These are phyloP conservation scores for Botrytis fabae DNA, from an alignment of 2,329 filamentous ascomycete species.

Conservation along the genomic window DNA sequence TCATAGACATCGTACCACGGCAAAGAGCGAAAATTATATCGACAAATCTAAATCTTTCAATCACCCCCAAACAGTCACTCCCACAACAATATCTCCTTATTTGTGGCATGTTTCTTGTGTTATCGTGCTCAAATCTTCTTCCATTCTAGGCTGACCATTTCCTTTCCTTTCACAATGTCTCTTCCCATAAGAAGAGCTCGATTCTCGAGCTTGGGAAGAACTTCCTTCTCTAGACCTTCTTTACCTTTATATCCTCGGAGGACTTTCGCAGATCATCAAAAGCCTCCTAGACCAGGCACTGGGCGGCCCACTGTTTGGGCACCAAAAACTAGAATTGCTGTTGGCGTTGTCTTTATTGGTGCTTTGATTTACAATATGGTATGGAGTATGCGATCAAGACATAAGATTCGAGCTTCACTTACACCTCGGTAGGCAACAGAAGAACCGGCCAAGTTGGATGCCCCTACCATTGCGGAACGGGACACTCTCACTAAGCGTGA, in stretches of 20 bases:
- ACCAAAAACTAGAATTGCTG: conserved; percentile 49
- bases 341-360: conserved; percentile 51
- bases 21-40: not conserved
- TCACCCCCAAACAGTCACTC: not conserved
- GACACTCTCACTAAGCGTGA: conserved; percentile 81
- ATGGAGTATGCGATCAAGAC: conserved; percentile 24
- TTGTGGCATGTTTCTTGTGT: conserved; percentile 36
- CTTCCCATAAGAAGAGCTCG: conserved; percentile 24
- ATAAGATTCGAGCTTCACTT: conserved; percentile 27
- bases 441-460: conserved; percentile 52
- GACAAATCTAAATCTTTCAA: not conserved
- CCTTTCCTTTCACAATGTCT: conserved; percentile 35
- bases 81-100: conserved; percentile 24
- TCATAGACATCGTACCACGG: conserved; percentile 22
- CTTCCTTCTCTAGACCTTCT: conserved; percentile 6
- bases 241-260: conserved; percentile 30
- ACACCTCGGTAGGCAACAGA: conserved; percentile 38
- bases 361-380: conserved; percentile 54
- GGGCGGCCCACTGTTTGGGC: conserved; percentile 40
- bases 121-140: conserved; percentile 27
- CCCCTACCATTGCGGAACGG: conserved; percentile 76
- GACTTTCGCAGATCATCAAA: conserved; percentile 29
- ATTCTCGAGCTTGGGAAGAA: conserved; percentile 22
- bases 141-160: not conserved
- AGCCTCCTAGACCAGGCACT: conserved; percentile 28